Conservation (phyloP, 108 stramenopile species). For the Schizochytrium sp. region DNA sequence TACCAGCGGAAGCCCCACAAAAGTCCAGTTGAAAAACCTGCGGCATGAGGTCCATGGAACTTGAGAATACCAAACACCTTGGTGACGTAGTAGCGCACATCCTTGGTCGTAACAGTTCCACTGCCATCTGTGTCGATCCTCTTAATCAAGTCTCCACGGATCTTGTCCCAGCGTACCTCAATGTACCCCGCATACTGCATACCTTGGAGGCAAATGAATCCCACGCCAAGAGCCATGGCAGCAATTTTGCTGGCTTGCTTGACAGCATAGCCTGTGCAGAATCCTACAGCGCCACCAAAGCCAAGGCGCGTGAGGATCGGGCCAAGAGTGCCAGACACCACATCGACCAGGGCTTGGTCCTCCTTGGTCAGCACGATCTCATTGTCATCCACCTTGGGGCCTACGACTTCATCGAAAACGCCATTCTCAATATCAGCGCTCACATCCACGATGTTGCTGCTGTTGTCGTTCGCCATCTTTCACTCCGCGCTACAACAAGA, state of each 20-base stretch:
- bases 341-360: conserved; percentile 46
- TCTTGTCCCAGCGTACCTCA: conserved; percentile 56
- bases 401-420: not conserved
- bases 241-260: conserved; percentile 38
- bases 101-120: not conserved
- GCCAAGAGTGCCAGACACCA: not conserved
- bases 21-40: conserved; percentile 28
- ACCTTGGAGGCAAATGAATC: conserved; percentile 33
- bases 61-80: conserved; percentile 39
- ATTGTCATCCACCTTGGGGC: not conserved
- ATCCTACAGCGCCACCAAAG: conserved; percentile 31
- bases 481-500: too few relatives aligned
- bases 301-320: conserved; percentile 42
- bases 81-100: conserved; percentile 32
- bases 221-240: conserved; percentile 17
- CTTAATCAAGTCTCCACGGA: conserved; percentile 24
- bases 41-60: conserved; percentile 52
- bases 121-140: conserved; percentile 37
- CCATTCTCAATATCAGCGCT: not conserved
- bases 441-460: not conserved
- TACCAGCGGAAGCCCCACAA: conserved; percentile 4
- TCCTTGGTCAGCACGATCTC: conserved; percentile 20
- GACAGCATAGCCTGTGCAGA: conserved; percentile 54
- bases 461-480: not conserved
- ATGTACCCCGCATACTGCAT: conserved; percentile 44